These are phyloP conservation scores for Macrophomina pseudophaseolina DNA, from an alignment of 2,329 filamentous ascomycete species.

Conservation along the genomic window DNA sequence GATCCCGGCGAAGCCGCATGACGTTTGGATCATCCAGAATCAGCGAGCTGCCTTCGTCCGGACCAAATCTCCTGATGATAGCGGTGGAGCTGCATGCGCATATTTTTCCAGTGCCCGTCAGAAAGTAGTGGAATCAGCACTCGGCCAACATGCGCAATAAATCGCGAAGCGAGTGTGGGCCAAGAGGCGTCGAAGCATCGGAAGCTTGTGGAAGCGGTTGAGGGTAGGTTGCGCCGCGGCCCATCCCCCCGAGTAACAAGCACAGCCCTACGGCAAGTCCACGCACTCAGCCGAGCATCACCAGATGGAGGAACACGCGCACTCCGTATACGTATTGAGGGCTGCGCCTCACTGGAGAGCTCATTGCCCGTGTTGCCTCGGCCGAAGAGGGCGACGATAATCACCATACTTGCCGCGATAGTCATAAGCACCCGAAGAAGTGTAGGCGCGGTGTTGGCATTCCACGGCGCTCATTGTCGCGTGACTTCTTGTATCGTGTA, in stretches of 20 bases:
- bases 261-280: not conserved
- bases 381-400: not conserved
- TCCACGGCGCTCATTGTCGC: not conserved
- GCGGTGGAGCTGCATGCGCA: not conserved
- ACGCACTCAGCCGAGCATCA: constrained; percentile 10
- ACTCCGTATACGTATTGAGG: too few relatives aligned
- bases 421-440: not conserved
- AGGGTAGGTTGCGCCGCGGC: constrained; percentile 2
- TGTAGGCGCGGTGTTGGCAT: not conserved
- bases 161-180: not conserved
- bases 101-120: constrained; percentile 2
- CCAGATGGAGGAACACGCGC: not conserved
- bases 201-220: not conserved
- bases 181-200: not conserved
- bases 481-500: not conserved
- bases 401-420: not conserved
- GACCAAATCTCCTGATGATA: not conserved
- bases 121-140: not conserved
- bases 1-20: not conserved
- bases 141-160: not conserved
- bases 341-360: constrained; percentile 1
- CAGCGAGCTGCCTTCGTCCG: not conserved
- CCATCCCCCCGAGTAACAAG: not conserved
- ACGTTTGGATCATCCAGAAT: not conserved
- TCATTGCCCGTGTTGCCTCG: not conserved